Base-by-base conservation (phyloP, 1,284 basidiomycete genomes). In the Ceratobasidium sp. region DNA sequence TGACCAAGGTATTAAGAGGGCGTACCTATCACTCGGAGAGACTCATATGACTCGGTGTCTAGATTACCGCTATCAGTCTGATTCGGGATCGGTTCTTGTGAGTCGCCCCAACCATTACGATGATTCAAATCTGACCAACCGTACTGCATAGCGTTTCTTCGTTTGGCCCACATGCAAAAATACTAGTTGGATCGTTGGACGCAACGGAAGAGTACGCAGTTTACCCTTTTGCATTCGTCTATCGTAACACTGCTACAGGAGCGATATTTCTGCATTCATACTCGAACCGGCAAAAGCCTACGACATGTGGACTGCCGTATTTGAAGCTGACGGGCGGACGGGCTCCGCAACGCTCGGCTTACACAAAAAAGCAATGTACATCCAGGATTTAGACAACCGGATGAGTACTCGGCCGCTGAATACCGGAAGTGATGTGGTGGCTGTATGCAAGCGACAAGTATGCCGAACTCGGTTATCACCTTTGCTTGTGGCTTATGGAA, bases 21-120 rank as follows among this genome's bases (percentile, higher is more conserved):
- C 6, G 56, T 7, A 46, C n/a, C 37, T 64, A 17, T 49, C 43
- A 29, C n/a, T 22, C 1, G n/a, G 7, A 62, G 11, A 29, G 2
- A 40, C 54, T 59, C 19, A 51, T 17, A 44, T 25, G 29, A 22
- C 22, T 11, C 43, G 22, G 25, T 29, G 13, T 64, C 44, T 46
- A 74, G 71, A 74, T 74, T 44, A 74, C 71, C 40, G 57, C 71
- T 4, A 43, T 54, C n/a, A 65, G 46, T n/a, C n/a, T 74, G 44
- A 74, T 74, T 62, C 71, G 40, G 51, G 71, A 74, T 34, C 44
- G 59, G 17, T 62, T 74, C 49, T 74, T 74, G 71, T 74, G 43
- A 52, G 71, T 64, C n/a, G 22, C 1, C 5, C 11, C 9, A 2
- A 46, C 2, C 13, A 43, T 34, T 11, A 52, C 8, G 2, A 25